Percentiles rank a stretch among this genome's conserved stretches.
Evolutionary conservation across 345 rosid species (phyloP).

Genomic region (Capsella bursapastoris): DNA sequence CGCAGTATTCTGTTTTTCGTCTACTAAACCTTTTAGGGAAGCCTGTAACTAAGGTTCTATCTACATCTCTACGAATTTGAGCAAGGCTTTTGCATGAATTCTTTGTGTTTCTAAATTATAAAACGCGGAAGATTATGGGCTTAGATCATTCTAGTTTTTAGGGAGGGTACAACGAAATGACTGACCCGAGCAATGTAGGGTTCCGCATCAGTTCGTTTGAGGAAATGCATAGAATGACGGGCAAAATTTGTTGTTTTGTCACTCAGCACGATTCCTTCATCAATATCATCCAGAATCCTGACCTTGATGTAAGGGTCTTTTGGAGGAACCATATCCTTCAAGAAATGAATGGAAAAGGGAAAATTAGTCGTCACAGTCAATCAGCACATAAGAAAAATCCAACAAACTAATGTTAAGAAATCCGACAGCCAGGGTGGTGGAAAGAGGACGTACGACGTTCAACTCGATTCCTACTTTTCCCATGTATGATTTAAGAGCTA

Average conservation of each 20-base stretch:
- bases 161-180: background rate
- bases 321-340: slow-evolving; percentile 95
- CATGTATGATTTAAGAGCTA: slow-evolving; percentile 73
- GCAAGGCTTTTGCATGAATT: background rate
- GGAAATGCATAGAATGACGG: slow-evolving; percentile 89
- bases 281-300: slow-evolving; percentile 82
- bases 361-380: background rate
- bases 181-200: slow-evolving; percentile 82
- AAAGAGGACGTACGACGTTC: slow-evolving; percentile 66
- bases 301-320: slow-evolving; percentile 95
- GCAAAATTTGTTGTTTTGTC: slow-evolving; percentile 79
- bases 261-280: slow-evolving; percentile 69
- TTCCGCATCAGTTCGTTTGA: slow-evolving; percentile 93
- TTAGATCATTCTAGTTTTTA: background rate
- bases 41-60: background rate
- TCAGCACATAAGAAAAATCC: background rate
- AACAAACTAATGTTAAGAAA: background rate
- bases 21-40: background rate
- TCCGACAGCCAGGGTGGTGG: slow-evolving; percentile 1
- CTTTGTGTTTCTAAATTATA: background rate
- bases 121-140: background rate
- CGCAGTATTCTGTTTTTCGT: background rate
- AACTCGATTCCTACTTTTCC: slow-evolving; percentile 69
- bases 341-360: slow-evolving; percentile 25
- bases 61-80: background rate